Conservation (phyloP, 306 rosid genomes). For the Aeschynomene evenia region DNA sequence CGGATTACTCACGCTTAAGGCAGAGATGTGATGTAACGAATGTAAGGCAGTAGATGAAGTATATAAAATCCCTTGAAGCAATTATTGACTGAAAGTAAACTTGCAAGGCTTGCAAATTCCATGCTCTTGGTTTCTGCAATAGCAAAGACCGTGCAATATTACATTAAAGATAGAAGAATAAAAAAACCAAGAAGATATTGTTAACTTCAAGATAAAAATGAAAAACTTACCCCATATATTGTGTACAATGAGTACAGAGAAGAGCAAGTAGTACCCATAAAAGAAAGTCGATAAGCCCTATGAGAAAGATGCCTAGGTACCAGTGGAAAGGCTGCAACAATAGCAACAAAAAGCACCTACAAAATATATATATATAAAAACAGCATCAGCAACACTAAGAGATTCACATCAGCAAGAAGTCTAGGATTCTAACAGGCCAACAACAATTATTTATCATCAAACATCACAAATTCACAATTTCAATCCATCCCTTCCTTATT, state of each 20-base stretch:
- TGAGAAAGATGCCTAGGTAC: constrained; percentile 72
- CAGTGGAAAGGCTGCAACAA: constrained; percentile 79
- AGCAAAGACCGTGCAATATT: constrained; percentile 24
- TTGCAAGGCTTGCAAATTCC: constrained; percentile 92
- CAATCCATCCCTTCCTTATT: constrained; percentile 9
- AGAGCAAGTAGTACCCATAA: constrained; percentile 85
- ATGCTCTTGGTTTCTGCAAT: constrained; percentile 86
- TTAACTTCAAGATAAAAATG: constrained; percentile 5
- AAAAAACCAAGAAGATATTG: constrained; percentile 7
- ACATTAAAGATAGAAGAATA: constrained; percentile 12
- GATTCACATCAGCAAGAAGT: background rate
- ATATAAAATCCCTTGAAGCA: constrained; percentile 80
- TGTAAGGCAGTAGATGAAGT: constrained; percentile 74
- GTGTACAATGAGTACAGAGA: constrained; percentile 78
- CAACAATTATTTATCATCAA: background rate
- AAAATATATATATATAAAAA: constrained; percentile 6
- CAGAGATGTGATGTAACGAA: constrained; percentile 79
- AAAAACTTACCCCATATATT: constrained; percentile 64
- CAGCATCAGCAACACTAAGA: constrained; percentile 27
- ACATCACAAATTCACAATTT: background rate
- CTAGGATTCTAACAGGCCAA: background rate
- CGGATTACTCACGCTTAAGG: constrained; percentile 70
- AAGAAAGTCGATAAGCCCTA: constrained; percentile 87
- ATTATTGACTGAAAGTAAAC: constrained; percentile 73
- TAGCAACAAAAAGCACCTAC: constrained; percentile 88